Evolutionary conservation across 495 filamentous ascomycete genomes (phyloP), one percentile per base, ranked within the genome.

Genomic region (Aspergillus nanangensis): DNA sequence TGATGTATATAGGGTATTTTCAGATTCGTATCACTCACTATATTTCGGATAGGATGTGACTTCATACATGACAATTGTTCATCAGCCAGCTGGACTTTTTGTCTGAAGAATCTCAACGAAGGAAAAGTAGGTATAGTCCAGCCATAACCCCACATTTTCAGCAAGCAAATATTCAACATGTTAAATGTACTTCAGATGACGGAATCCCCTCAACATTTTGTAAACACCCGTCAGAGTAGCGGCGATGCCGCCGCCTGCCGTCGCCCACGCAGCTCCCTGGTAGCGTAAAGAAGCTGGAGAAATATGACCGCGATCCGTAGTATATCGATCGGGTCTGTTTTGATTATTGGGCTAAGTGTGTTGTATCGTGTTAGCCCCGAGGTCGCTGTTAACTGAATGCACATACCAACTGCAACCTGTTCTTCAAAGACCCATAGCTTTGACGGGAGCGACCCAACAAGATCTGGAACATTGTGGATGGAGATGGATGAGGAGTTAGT

Each of bases 201-300:
- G 53, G 47, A 67, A 65, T 11, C 61, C 58, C 13, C 58, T 53
- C 24, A 65, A 54, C 27, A 65, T 60, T 32, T 41, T 48, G 42
- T 58, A 63, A 13, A 55, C 60, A 2, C 64, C 64, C 13, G 52
- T 48, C 20, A 67, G 45, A 0, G 64, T 67, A 2, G 64, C 60
- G 2, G 24, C 50, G 44, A 67, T 63, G 4, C 64, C 54, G 4
- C 58, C 64, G 19, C 62, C 64, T 8, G 60, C 64, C 3, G 56
- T 55, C 8, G 32, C 45, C 64, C 64, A 67, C 3, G 60, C 64
- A 32, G 62, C 46, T 0, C 60, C 54, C 32, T 67, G 64, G 19
- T 50, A 47, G 8, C 60, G 58, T 34, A 67, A 32, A 4, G 61
- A 62, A 23, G 13, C 52, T 4, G 53, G 14, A 0, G 58, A 52